Evolutionary conservation across 1,284 basidiomycete genomes (phyloP).

Genomic region (Ceratobasidium papillatum): DNA sequence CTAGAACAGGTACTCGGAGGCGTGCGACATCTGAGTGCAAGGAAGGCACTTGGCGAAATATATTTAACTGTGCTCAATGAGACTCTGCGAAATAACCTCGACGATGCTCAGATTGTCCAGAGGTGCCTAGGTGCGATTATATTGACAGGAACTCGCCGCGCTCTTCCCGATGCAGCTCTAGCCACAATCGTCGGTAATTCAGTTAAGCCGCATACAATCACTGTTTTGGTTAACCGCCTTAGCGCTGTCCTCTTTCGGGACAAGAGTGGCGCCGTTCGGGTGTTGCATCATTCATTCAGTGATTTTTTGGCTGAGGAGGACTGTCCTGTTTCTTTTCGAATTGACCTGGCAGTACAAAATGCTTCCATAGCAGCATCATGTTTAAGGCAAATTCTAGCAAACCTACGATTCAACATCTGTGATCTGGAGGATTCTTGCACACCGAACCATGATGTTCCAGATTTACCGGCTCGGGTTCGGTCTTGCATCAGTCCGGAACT

Average conservation of each 20-base stretch:
- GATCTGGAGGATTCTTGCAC: neutral
- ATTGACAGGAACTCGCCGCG: neutral
- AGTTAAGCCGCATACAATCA: neutral
- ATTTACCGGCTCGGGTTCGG: neutral
- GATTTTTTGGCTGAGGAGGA: constrained; percentile 16
- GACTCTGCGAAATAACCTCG: neutral
- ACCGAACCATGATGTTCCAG: neutral
- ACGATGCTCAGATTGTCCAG: neutral
- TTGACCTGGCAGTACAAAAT: constrained; percentile 7
- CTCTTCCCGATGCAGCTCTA: neutral
- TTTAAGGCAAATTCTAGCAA: neutral
- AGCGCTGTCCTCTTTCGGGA: constrained; percentile 22
- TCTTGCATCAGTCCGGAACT: neutral
- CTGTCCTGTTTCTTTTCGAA: neutral
- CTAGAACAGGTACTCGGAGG: neutral
- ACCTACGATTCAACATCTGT: constrained; percentile 31
- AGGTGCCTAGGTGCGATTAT: neutral
- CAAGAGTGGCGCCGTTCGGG: neutral
- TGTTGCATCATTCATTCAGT: constrained; percentile 37
- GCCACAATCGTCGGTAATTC: neutral
- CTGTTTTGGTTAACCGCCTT: neutral
- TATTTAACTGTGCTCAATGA: constrained; percentile 18
- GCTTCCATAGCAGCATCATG: neutral
- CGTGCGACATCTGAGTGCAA: neutral
- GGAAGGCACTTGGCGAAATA: neutral